Evolutionary conservation across 371 early-diverging fungal species (phyloP), one percentile per base, ranked within the genome.

Genomic region (Hamiltosporidium magnivora): DNA sequence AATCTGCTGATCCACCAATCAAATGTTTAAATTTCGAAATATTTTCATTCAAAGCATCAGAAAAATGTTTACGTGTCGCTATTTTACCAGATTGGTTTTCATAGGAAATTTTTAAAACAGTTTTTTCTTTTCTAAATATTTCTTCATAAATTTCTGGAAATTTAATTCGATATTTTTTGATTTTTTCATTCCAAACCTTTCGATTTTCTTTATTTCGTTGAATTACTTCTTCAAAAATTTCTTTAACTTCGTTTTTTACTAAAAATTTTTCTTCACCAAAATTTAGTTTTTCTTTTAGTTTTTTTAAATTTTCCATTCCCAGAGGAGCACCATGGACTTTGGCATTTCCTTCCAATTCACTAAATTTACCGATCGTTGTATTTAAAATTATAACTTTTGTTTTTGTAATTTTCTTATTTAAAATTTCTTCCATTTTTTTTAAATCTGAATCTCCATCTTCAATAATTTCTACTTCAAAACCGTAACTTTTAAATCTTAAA

Each of bases 1-100:
- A 84, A 84, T 98, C 99, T 40, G 97, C 99, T 54, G 94, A 93
- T n/a, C 97, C 99, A 74, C 94, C 89, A 68, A 96, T 77, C 25
- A 96, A 82, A 80, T 90, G 91, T 6, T 49, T 12, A 49, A 8
- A 6, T 6, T 8, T 49, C 39, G 86, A 84, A 8, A 89, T 87
- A 55, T 94, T 75, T 56, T 86, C 86, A 79, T 89, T 89, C 64
- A 98, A 75, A 54, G 89, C 87, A 62, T 73, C 81, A 77, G 90
- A 88, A 52, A 77, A 71, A n/a, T 67, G 66, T 61, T 75, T 70
- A 54, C 81, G 41, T 1, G 81, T 79, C 25, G 25, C 25, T 25
- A 25, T 25, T 25, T 25, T 25, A 25, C 25, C 25, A 25, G 25
- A 25, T 25, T 25, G 25, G 25, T 25, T 25, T 25, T 25, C 25